Conservation (phyloP, 495 filamentous ascomycete genomes). For the Lentithecium fluviatile region DNA sequence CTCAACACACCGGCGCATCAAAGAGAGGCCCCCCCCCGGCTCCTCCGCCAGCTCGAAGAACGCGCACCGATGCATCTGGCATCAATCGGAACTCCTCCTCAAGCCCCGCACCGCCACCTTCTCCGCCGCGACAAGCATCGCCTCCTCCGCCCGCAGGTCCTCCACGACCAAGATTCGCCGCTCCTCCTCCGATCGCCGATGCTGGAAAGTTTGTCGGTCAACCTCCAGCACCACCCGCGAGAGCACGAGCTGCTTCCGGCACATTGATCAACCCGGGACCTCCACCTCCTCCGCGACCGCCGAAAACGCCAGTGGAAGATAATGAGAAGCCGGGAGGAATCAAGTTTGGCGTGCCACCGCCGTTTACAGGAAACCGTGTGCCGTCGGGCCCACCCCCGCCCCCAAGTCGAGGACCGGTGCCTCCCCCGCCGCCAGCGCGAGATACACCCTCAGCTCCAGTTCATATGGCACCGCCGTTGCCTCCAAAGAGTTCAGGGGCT, state of each 20-base stretch:
- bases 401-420: conserved; percentile 62
- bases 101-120: conserved; percentile 31
- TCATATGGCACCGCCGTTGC: conserved; percentile 60
- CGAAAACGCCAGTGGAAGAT: conserved; percentile 81
- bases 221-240: conserved; percentile 52
- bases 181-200: conserved; percentile 80
- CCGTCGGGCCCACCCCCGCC: conserved; percentile 68
- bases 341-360: conserved; percentile 77
- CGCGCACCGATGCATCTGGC: conserved; percentile 41
- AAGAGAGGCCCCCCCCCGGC: conserved; percentile 75
- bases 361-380: conserved; percentile 70
- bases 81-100: conserved; percentile 23
- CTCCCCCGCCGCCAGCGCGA: conserved; percentile 46
- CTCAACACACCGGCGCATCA: conserved; percentile 61
- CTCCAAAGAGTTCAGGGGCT: conserved; percentile 64
- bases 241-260: conserved; percentile 58
- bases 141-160: conserved; percentile 48
- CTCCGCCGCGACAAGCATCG: conserved; percentile 36
- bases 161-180: conserved; percentile 62
- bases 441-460: conserved; percentile 45
- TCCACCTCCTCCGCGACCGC: conserved; percentile 80
- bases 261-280: conserved; percentile 62
- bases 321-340: conserved; percentile 45
- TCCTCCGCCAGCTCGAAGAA: conserved; percentile 76
- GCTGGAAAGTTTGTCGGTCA: conserved; percentile 76